Evolutionary conservation across 1,284 basidiomycete species (phyloP).

Genomic region (Tausonia pullulans): DNA sequence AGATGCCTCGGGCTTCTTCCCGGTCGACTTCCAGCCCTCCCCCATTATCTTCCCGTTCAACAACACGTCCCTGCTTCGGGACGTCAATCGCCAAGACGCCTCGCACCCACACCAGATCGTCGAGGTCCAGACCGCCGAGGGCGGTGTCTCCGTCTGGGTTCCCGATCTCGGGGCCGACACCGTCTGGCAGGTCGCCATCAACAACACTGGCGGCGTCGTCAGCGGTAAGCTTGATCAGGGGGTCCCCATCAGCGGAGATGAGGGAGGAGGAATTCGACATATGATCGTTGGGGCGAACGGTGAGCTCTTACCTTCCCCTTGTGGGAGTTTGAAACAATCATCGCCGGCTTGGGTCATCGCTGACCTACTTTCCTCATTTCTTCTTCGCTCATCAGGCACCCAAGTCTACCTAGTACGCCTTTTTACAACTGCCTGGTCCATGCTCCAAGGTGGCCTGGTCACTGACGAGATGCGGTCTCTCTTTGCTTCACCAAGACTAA

Average conservation of each 20-base stretch:
- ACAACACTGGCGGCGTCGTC: background rate
- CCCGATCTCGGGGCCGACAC: conserved; percentile 2
- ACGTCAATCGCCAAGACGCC: no score
- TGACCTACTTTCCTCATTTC: background rate
- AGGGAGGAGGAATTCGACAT: conserved; percentile 6
- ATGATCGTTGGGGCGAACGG: background rate
- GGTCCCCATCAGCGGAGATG: background rate
- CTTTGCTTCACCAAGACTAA: background rate
- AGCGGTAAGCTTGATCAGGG: background rate
- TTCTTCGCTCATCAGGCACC: background rate
- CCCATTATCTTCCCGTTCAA: background rate
- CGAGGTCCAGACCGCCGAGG: background rate
- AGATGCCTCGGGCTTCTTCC: background rate
- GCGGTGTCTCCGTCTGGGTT: background rate
- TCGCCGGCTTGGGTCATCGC: background rate
- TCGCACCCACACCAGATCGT: conserved; percentile 3
- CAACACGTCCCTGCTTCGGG: background rate
- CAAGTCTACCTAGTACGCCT: background rate
- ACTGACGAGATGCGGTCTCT: no score
- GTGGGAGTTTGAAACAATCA: background rate
- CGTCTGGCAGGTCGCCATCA: background rate
- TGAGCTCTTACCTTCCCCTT: background rate
- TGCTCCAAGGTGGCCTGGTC: no score
- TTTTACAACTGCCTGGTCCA: no score
- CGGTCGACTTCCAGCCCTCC: background rate